Base-by-base conservation (phyloP, 352 stramenopile species). In the Phytophthora nicotianae region DNA sequence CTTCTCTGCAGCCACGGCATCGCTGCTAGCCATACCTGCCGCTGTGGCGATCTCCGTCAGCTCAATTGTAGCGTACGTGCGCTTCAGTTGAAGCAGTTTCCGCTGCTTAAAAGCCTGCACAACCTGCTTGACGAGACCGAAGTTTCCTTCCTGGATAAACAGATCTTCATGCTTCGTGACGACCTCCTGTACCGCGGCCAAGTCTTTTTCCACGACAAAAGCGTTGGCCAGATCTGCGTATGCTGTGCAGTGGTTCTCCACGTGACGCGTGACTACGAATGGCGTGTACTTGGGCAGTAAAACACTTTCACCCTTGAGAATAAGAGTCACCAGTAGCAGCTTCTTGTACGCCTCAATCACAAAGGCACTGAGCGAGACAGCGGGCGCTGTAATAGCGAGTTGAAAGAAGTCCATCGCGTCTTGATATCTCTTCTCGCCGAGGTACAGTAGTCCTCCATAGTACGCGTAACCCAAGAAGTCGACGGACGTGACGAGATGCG, bases 261-360 rank as follows among this genome's bases (percentile, higher is more conserved):
- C 62, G 47, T 89, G 72, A 61, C 86, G 81, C 27, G 79, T 75
- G 42, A 93, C 85, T 24, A 91, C 81, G 38, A 91, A 90, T 14
- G 84, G 74, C 46, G 84, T 88, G 73, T 91, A 91, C 70, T 95
- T 93, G 10, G 86, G 86, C 32, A 95, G 73, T 50, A 77, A 38
- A 3, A 76, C 71, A 4, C 51, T 35, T 23, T 93, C 74, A 16
- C 86, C 83, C 35, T 74, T 58, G 14, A 78, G 40, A 26, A 96
- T 76, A 27, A 96, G 66, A 50, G 79, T 85, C 47, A 81, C 73
- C 6, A 96, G 65, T 41, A 91, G 53, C 37, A 90, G 60, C 50
- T 94, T 94, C 72, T 95, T 95, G 79, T 89, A 92, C 21, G 84
- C 77, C 27, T 92, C 88, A 54, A 96, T 74, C 19, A 86, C 84